Conservation (phyloP, 768 basidiomycete species). For the Rhizopogon salebrosus region DNA sequence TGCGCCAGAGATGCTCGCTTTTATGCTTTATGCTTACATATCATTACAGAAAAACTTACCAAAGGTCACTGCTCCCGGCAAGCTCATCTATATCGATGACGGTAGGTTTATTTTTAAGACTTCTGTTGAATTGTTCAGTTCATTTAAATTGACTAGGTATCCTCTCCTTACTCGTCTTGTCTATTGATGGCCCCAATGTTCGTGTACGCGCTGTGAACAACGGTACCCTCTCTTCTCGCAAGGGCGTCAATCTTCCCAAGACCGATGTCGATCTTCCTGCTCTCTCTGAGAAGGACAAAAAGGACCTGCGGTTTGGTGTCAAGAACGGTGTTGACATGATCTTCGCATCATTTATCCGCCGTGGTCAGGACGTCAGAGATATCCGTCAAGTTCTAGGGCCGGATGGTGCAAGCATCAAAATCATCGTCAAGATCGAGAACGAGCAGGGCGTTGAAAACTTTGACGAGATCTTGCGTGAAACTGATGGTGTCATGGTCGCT, state of each 20-base stretch:
- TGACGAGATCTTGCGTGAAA: slow-evolving; percentile 92
- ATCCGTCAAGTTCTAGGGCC: slow-evolving; percentile 93
- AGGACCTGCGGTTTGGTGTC: slow-evolving; percentile 90
- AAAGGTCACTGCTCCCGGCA: slow-evolving; percentile 96
- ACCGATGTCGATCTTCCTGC: slow-evolving; percentile 97
- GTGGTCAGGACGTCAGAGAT: slow-evolving; percentile 88
- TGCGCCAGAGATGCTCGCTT: slow-evolving; percentile 33
- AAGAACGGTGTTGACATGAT: slow-evolving; percentile 99
- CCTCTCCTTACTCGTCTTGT: slow-evolving; percentile 86
- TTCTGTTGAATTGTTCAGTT: slow-evolving; percentile 1
- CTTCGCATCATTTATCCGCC: slow-evolving; percentile 98
- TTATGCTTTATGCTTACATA: slow-evolving; percentile 1
- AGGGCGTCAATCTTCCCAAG: slow-evolving; percentile 99
- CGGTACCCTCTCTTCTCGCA: slow-evolving; percentile 90
- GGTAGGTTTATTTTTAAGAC: slow-evolving; percentile 38
- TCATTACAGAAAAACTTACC: slow-evolving; percentile 71
- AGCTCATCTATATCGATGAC: slow-evolving; percentile 96
- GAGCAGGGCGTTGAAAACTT: slow-evolving; percentile 99
- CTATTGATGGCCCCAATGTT: slow-evolving; percentile 78
- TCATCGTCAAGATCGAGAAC: slow-evolving; percentile 99
- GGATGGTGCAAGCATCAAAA: slow-evolving; percentile 93
- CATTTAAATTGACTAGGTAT: slow-evolving; percentile 42
- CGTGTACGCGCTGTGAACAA: slow-evolving; percentile 87
- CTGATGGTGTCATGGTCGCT: slow-evolving; percentile 99
- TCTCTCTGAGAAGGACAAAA: slow-evolving; percentile 97